Evolutionary conservation across 352 stramenopile genomes (phyloP), one percentile per base, ranked within the genome.

Genomic region (Phytophthora pisi): DNA sequence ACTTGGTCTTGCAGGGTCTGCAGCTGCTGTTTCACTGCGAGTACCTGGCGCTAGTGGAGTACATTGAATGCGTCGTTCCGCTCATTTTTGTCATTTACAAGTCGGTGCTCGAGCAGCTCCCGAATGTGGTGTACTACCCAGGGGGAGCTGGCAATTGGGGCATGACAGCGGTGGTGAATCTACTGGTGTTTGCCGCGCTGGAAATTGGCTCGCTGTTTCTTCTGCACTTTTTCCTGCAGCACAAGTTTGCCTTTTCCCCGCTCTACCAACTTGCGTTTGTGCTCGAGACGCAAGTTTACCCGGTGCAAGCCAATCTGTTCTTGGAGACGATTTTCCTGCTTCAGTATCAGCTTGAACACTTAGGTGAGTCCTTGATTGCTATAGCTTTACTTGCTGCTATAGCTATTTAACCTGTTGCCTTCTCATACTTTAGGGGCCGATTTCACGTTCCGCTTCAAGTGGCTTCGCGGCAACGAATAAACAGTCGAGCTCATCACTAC

Each of bases 21-120:
- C 71, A 78, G 51, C 43, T 81, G 23, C 54, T 81, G 0, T 81
- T 77, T 66, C 64, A 62, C n/a, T 72, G 64, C 49, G 75, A 81
- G 34, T 73, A 71, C 55, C 43, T 79, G 8, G 43, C 66, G 15
- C 57, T 82, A 4, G 65, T 66, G 49, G 75, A 83, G 66, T 83
- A 81, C 60, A 61, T 79, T 46, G 72, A 80, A 45, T 81, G 69
- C 28, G 59, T 81, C n/a, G 60, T 80, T 20, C 75, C 75, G 11
- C 54, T 74, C 10, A 28, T 77, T 7, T 84, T 79, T 54, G 64
- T 70, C 6, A 1, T 64, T 10, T 84, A 81, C 42, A 68, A 75
- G 36, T 46, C 72, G 2, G 45, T 79, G 40, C 64, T 88, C 15
- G 66, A 68, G 36, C 18, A 75, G 6, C 58, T 86, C n/a, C 77